Evolutionary conservation across 2,329 filamentous ascomycete genomes (phyloP).

Genomic region (Cladosporium colombiae): DNA sequence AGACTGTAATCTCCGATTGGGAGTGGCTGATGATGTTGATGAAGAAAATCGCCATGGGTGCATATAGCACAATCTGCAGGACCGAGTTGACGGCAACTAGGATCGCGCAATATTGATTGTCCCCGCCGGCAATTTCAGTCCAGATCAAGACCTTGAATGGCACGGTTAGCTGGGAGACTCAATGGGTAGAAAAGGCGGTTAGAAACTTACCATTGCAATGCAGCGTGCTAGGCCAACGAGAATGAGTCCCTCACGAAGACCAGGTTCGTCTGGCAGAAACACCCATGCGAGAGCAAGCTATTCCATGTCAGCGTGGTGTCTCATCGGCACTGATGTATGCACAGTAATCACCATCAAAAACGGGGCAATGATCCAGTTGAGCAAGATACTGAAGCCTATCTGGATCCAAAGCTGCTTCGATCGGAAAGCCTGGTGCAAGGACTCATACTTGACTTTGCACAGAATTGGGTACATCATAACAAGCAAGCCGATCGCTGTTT

Average conservation of each 20-base stretch:
- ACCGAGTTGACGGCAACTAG: constrained; percentile 50
- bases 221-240: constrained; percentile 80
- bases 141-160: constrained; percentile 58
- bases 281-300: constrained; percentile 61
- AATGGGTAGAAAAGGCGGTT: background rate
- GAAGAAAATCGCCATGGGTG: constrained; percentile 49
- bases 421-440: constrained; percentile 64
- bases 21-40: constrained; percentile 61
- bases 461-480: constrained; percentile 93
- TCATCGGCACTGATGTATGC: background rate
- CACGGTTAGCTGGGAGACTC: constrained; percentile 28
- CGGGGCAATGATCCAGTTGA: constrained; percentile 84
- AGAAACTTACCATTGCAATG: constrained; percentile 69
- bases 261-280: constrained; percentile 50
- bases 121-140: constrained; percentile 73
- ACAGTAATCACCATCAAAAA: constrained; percentile 67
- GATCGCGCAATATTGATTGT: constrained; percentile 74
- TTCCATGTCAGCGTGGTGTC: background rate
- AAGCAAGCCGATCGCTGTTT: constrained; percentile 66
- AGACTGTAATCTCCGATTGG: constrained; percentile 15
- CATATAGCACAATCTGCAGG: constrained; percentile 50
- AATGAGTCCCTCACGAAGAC: constrained; percentile 63
- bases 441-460: constrained; percentile 78
- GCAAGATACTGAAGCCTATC: constrained; percentile 69
- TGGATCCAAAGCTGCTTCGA: constrained; percentile 70